Conservation (phyloP, 1,284 basidiomycete genomes). For the Malassezia vespertilionis region DNA sequence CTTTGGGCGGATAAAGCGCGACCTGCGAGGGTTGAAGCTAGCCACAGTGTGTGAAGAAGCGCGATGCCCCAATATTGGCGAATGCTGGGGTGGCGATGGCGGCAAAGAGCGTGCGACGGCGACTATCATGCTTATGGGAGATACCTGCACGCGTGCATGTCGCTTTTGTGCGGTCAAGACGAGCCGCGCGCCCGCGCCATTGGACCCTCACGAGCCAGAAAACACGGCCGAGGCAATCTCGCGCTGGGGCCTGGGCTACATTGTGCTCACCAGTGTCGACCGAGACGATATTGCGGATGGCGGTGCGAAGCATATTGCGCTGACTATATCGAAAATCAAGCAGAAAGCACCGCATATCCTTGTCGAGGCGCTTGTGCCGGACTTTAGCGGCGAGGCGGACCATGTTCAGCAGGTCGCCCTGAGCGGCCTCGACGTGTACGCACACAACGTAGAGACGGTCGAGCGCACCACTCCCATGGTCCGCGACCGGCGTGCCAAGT, state of each 20-base stretch:
- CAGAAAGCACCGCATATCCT: conserved; percentile 84
- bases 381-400: conserved; percentile 70
- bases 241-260: conserved; percentile 95
- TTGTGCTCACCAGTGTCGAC: conserved; percentile 92
- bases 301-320: conserved; percentile 83
- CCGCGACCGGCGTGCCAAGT: conserved; percentile 84
- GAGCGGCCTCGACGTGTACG: conserved; percentile 91
- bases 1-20: conserved; percentile 86
- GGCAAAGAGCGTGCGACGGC: conserved; percentile 68
- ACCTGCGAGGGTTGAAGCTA: conserved; percentile 76
- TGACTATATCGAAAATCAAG: conserved; percentile 89
- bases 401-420: conserved; percentile 72
- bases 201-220: conserved; percentile 94
- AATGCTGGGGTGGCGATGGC: conserved; percentile 86
- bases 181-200: conserved; percentile 68
- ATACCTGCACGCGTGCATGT: conserved; percentile 95
- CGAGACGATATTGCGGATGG: conserved; percentile 89
- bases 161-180: conserved; percentile 98
- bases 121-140: conserved; percentile 99
- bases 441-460: conserved; percentile 93
- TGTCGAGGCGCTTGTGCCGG: conserved; percentile 90
- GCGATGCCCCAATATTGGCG: conserved; percentile 95
- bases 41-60: conserved; percentile 99
- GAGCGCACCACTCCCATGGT: conserved; percentile 88
- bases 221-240: conserved; percentile 96